Evolutionary conservation across 2,329 filamentous ascomycete genomes (phyloP).

Genomic region (Stachybotrys chlorohalonatus): DNA sequence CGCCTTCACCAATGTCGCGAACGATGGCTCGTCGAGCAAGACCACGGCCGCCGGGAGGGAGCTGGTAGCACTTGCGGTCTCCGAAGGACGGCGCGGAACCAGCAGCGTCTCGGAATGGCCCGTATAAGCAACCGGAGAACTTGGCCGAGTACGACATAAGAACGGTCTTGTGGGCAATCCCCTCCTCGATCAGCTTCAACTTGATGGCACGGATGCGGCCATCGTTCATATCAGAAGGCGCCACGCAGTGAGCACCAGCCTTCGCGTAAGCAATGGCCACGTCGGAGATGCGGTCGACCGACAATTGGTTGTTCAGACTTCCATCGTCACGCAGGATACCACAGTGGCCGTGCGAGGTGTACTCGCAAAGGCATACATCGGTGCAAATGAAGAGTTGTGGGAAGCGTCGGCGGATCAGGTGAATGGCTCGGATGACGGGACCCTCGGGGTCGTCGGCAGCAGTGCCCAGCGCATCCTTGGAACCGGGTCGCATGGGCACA

Average conservation of each 20-base stretch:
- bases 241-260: constrained; percentile 92
- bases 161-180: constrained; percentile 81
- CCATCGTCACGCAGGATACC: constrained; percentile 92
- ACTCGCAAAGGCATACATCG: constrained; percentile 97
- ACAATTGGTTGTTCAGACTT: constrained; percentile 84
- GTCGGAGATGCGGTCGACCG: constrained; percentile 89
- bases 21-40: constrained; percentile 84
- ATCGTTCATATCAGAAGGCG: constrained; percentile 98
- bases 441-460: constrained; percentile 87
- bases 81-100: constrained; percentile 87
- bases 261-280: constrained; percentile 97
- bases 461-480: constrained; percentile 87
- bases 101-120: constrained; percentile 93
- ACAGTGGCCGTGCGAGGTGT: constrained; percentile 96
- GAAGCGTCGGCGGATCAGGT: constrained; percentile 73
- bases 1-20: constrained; percentile 85
- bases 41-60: constrained; percentile 85
- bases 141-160: constrained; percentile 98
- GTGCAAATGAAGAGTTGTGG: constrained; percentile 84
- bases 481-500: constrained; percentile 70
- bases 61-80: constrained; percentile 92
- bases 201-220: constrained; percentile 96
- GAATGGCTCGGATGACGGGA: constrained; percentile 82
- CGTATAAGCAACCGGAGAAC: constrained; percentile 93
- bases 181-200: constrained; percentile 91